Conservation (phyloP, 2,329 filamentous ascomycete species). For the Pyrenophora graminea region DNA sequence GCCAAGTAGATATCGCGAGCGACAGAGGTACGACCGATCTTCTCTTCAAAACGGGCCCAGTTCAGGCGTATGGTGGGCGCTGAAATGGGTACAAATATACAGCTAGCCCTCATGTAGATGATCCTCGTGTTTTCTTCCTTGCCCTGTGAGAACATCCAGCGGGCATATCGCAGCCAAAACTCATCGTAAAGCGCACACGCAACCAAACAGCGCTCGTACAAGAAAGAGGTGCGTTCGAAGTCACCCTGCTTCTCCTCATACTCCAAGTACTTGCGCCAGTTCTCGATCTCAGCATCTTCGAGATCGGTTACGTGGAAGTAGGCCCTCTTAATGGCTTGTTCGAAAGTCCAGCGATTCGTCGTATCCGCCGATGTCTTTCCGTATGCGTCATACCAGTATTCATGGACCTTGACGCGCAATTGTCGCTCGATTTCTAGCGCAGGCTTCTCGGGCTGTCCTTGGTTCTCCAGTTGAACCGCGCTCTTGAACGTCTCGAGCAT, state of each 20-base stretch:
- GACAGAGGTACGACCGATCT: constrained; percentile 73
- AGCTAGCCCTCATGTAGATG: constrained; percentile 87
- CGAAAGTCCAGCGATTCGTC: constrained; percentile 90
- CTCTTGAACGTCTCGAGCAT: constrained; percentile 69
- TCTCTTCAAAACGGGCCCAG: constrained; percentile 95
- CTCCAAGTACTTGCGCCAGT: constrained; percentile 96
- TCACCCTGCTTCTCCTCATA: constrained; percentile 89
- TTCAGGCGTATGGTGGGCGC: constrained; percentile 82
- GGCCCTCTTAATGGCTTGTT: constrained; percentile 90
- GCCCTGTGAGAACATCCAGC: constrained; percentile 79
- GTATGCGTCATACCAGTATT: constrained; percentile 79
- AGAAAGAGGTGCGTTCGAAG: constrained; percentile 72
- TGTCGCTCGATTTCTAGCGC: constrained; percentile 84
- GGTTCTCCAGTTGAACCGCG: constrained; percentile 70
- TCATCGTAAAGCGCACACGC: constrained; percentile 95
- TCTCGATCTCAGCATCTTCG: constrained; percentile 79
- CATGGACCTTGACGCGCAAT: constrained; percentile 77
- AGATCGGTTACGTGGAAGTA: constrained; percentile 97
- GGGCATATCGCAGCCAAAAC: constrained; percentile 95
- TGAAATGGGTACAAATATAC: constrained; percentile 83
- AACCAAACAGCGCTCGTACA: constrained; percentile 93
- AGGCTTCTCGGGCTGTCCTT: constrained; percentile 59
- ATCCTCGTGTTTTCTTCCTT: constrained; percentile 90
- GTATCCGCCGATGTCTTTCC: constrained; percentile 82
- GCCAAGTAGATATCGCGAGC: constrained; percentile 84